Evolutionary conservation across 495 filamentous ascomycete species (phyloP), one percentile per base, ranked within the genome.

Genomic region (Xylaria grammica): DNA sequence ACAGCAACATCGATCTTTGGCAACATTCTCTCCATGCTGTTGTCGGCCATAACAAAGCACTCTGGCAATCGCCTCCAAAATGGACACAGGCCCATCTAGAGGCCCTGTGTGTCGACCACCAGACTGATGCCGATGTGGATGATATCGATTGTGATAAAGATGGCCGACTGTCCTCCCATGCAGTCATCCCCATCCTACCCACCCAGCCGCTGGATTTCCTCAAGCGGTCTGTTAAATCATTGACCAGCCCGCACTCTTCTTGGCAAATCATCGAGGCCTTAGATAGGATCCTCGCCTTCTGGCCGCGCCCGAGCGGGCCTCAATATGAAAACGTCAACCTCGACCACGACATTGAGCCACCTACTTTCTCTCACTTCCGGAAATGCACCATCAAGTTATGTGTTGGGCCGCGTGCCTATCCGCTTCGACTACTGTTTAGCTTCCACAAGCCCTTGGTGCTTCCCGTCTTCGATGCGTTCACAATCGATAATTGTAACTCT

Each of bases 1-100:
- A 13, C 40, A n/a, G 40, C 3, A 26, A 5, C 45, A 48, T 48
- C 45, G 50, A 54, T 17, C 50, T 54, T 26, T 26, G 50, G 4
- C 9, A 34, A 5, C 50, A 54, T 36, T 54, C 50, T 36, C 50
- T 54, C 50, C 8, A 54, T n/a, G 50, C 50, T 32, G 50, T 54
- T 26, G 50, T 54, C 27, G 24, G 50, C 50, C 50, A n/a, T 26
- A 54, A 54, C 15, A 54, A 34, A 26, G 30, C 24, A 6, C 50
- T 54, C 32, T 54, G 50, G 50, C 9, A n/a, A 15, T 32, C 32
- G 50, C 50, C 32, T 8, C 27, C 3, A 20, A 9, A 11, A 32
- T 54, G 50, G 50, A 54, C 50, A 15, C 27, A 34, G 50, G 50
- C 26, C 8, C 50, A 54, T 32, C 27, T 54, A n/a, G 5, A 32